Conservation (phyloP, 441 rosid genomes). For the Erysimum cheiri region DNA sequence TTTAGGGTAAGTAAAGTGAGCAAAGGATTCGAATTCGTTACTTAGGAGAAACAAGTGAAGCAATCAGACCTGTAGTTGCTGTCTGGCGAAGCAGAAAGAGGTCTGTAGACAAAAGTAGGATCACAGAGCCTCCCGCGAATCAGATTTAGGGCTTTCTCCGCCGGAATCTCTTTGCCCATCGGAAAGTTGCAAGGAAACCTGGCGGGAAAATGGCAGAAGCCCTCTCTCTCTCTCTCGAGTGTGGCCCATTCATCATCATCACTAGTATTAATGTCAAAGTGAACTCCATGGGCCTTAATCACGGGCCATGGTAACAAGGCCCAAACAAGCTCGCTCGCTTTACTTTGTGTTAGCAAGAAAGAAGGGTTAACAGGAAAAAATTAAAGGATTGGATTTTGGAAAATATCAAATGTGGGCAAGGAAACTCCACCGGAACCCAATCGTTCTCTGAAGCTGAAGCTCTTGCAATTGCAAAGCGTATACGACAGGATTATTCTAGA, state of each 20-base stretch:
- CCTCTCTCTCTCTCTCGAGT: too few relatives aligned
- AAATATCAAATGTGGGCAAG: conserved; percentile 19
- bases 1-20: conserved; percentile 2
- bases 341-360: neutral
- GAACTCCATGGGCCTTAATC: conserved; percentile 13
- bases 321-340: neutral
- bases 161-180: conserved; percentile 59
- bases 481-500: conserved; percentile 10
- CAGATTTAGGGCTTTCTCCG: conserved; percentile 61
- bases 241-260: too few relatives aligned
- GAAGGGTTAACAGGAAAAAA: too few relatives aligned
- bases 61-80: conserved; percentile 76
- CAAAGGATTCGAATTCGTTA: conserved; percentile 4
- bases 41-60: neutral
- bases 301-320: neutral
- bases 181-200: conserved; percentile 27
- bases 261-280: too few relatives aligned
- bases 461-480: conserved; percentile 9
- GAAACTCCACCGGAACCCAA: conserved; percentile 44
- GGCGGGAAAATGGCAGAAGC: conserved; percentile 26
- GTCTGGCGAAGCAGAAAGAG: conserved; percentile 69
- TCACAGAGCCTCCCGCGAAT: conserved; percentile 74
- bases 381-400: conserved; percentile 20
- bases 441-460: conserved; percentile 40
- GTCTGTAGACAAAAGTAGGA: conserved; percentile 67